These are phyloP conservation scores for Penicillium atrosanguineum DNA, from an alignment of 495 filamentous ascomycete genomes.

Conservation along the genomic window DNA sequence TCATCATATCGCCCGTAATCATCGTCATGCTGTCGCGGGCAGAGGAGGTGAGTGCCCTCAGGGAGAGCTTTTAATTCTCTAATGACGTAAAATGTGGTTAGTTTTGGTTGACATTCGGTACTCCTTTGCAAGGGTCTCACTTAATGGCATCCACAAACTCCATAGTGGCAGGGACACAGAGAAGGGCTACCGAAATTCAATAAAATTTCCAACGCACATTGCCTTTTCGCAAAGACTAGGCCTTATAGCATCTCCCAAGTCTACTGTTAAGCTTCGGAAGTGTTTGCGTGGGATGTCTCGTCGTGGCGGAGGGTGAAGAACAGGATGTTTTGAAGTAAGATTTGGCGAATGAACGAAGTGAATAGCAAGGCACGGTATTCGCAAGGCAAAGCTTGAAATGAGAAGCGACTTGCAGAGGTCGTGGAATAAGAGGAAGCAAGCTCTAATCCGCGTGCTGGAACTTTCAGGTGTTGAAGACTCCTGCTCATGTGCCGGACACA, in stretches of 20 bases:
- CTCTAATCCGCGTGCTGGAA: not conserved
- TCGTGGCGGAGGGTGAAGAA: not conserved
- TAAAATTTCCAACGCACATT: constrained; percentile 15
- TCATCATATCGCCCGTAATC: constrained; percentile 56
- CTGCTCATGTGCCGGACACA: not conserved
- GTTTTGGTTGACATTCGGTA: constrained; percentile 1
- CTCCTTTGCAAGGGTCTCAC: constrained; percentile 21
- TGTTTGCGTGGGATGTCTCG: not conserved
- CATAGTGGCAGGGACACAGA: constrained; percentile 28
- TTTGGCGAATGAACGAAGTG: not conserved
- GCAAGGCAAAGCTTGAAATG: not conserved
- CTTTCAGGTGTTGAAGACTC: not conserved
- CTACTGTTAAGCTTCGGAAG: not conserved
- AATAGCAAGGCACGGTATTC: not conserved
- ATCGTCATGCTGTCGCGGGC: constrained; percentile 46
- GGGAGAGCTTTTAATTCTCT: constrained; percentile 48
- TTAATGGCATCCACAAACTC: constrained; percentile 44
- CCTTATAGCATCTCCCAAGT: constrained; percentile 9
- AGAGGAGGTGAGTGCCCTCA: constrained; percentile 47
- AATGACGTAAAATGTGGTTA: constrained; percentile 5
- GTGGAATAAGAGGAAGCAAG: not conserved
- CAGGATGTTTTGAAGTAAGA: not conserved
- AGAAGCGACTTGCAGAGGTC: not conserved
- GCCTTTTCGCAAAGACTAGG: constrained; percentile 8
- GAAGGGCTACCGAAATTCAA: constrained; percentile 4